A percentile compares a stretch with the other conserved stretches of the same genome.
These are phyloP conservation scores for Beauveria scarabaeidicola DNA, from an alignment of 2,329 filamentous ascomycete genomes.

Conservation along the genomic window DNA sequence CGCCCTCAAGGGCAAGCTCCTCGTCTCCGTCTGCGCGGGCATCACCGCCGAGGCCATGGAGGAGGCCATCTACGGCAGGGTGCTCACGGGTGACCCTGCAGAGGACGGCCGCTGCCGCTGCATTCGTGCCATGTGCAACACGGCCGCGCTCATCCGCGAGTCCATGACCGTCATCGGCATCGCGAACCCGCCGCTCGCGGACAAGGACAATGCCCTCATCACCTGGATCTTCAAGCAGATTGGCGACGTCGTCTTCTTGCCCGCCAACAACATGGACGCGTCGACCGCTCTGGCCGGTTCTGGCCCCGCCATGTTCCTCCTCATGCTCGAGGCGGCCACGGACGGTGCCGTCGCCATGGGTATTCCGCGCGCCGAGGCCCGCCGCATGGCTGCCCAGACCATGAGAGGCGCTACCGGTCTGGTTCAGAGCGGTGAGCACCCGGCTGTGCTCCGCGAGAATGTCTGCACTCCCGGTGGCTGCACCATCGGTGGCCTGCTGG, in stretches of 20 bases:
- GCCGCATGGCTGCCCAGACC: slow-evolving; percentile 69
- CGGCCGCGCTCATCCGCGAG: slow-evolving; percentile 67
- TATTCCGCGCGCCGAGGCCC: slow-evolving; percentile 61
- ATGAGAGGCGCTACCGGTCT: slow-evolving; percentile 66
- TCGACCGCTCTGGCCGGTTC: slow-evolving; percentile 67
- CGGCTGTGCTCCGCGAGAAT: slow-evolving; percentile 65
- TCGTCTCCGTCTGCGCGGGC: slow-evolving; percentile 76
- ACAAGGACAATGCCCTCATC: slow-evolving; percentile 47
- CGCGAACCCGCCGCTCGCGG: slow-evolving; percentile 47
- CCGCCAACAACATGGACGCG: slow-evolving; percentile 60
- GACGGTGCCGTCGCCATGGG: slow-evolving; percentile 77
- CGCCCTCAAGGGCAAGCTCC: slow-evolving; percentile 68
- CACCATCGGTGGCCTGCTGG: slow-evolving; percentile 65
- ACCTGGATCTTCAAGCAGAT: slow-evolving; percentile 72
- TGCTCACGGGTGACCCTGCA: slow-evolving; percentile 37
- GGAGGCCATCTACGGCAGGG: slow-evolving; percentile 49
- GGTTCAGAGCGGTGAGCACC: slow-evolving; percentile 64
- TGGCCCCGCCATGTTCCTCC: slow-evolving; percentile 66
- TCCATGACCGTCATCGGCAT: slow-evolving; percentile 74
- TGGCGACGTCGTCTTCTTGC: slow-evolving; percentile 61
- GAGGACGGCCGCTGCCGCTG: slow-evolving; percentile 49
- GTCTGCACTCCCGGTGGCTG: slow-evolving; percentile 72
- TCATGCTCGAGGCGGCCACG: slow-evolving; percentile 66
- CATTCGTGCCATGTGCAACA: slow-evolving; percentile 79
- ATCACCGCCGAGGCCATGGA: slow-evolving; percentile 63